A percentile compares a stretch with the other conserved stretches of the same genome.
phyloP scores from a whole-genome alignment of 805 yeast species.

The Torulaspora microellipsoides region DNA sequence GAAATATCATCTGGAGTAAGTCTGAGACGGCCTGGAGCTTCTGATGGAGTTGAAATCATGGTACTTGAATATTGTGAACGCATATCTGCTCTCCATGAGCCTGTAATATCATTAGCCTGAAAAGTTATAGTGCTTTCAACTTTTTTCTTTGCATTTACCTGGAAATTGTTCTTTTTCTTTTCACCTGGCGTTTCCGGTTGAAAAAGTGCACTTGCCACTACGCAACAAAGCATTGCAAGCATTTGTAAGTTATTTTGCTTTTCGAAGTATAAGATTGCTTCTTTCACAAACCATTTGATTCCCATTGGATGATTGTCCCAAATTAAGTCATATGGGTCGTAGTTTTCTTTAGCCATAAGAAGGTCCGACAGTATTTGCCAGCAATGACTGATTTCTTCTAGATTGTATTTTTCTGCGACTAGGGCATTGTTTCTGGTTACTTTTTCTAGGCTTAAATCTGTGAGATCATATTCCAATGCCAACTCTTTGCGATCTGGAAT shows the following conservation, averaged over 20 bases:
- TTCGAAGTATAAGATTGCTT: constrained; percentile 62
- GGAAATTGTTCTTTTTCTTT: neutral
- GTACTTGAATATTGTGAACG: constrained; percentile 18
- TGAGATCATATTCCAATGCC: constrained; percentile 60
- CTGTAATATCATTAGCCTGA: constrained; percentile 7
- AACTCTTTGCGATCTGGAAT: constrained; percentile 72
- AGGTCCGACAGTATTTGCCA: constrained; percentile 59
- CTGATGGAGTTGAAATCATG: constrained; percentile 7
- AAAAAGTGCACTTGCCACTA: constrained; percentile 40
- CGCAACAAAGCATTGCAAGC: constrained; percentile 84
- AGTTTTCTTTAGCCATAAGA: constrained; percentile 27
- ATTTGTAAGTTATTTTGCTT: constrained; percentile 68
- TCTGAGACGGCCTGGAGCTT: constrained; percentile 3
- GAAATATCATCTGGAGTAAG: constrained; percentile 17
- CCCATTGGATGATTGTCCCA: constrained; percentile 89
- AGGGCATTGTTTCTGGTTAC: constrained; percentile 65
- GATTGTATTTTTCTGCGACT: constrained; percentile 62
- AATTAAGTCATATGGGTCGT: constrained; percentile 38
- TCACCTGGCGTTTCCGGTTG: neutral
- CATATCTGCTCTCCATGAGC: constrained; percentile 12
- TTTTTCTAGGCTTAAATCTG: constrained; percentile 51
- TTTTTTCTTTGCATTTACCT: constrained; percentile 3
- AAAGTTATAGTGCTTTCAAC: constrained; percentile 23
- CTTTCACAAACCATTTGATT: constrained; percentile 55
- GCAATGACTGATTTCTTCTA: constrained; percentile 59